Conservation (phyloP, 176 grass and related monocot genomes). For the Juncus effusus region DNA sequence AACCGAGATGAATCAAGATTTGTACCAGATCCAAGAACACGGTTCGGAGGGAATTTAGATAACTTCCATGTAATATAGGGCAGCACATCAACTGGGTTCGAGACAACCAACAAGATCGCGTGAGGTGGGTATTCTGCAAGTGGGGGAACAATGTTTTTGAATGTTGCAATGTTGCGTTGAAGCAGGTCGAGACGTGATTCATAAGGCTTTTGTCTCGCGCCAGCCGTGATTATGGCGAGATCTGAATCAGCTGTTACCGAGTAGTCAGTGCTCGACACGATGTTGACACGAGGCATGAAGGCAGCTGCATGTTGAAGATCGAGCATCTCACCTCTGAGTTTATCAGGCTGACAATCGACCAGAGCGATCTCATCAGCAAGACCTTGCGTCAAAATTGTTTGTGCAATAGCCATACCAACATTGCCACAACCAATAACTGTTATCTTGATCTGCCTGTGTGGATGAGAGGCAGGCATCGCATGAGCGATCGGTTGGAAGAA, state of each 20-base stretch:
- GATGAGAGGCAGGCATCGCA: conserved; percentile 3
- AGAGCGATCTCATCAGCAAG: conserved; percentile 89
- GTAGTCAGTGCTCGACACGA: conserved; percentile 44
- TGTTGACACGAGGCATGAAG: conserved; percentile 63
- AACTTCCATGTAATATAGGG: conserved; percentile 69
- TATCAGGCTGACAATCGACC: conserved; percentile 62
- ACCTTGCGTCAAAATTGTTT: conserved; percentile 82
- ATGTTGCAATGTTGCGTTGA: conserved; percentile 52
- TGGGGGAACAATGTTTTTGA: conserved; percentile 48
- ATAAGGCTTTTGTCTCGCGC: conserved; percentile 51
- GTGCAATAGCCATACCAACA: conserved; percentile 97
- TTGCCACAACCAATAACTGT: conserved; percentile 77
- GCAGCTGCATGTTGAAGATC: conserved; percentile 97
- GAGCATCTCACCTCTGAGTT: conserved; percentile 91
- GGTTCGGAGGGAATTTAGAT: conserved; percentile 48
- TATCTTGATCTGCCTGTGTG: conserved; percentile 46
- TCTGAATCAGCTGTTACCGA: conserved; percentile 44
- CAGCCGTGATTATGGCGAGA: conserved; percentile 61
- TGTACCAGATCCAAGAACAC: conserved; percentile 60
- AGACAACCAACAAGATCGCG: conserved; percentile 54
- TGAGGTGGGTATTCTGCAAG: conserved; percentile 44
- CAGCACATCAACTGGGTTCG: conserved; percentile 71
- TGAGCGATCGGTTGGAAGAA: conserved; percentile 42
- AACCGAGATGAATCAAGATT: conserved; percentile 73
- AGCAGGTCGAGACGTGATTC: conserved; percentile 51